Conservation (phyloP, 2,329 filamentous ascomycete genomes). For the Talaromyces funiculosus region DNA sequence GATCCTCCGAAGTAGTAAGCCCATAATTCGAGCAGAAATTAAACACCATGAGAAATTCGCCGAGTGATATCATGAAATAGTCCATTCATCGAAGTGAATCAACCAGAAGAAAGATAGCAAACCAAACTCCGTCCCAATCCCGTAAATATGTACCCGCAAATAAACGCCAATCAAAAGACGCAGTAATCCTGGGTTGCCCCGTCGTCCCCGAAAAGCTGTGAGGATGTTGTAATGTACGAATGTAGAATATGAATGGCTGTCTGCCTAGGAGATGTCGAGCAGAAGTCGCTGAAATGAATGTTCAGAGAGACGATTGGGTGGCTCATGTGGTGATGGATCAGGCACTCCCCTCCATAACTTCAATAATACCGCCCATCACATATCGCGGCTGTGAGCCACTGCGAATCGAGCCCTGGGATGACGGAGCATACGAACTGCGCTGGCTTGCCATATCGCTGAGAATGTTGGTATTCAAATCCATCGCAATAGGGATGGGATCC, state of each 20-base stretch:
- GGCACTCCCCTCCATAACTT: constrained; percentile 41
- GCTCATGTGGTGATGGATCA: constrained; percentile 15
- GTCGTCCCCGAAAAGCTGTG: neutral
- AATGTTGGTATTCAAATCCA: constrained; percentile 20
- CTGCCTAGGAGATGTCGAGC: neutral
- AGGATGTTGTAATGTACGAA: neutral
- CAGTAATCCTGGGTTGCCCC: neutral
- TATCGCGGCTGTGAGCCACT: constrained; percentile 25
- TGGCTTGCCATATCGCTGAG: constrained; percentile 15
- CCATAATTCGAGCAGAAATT: neutral
- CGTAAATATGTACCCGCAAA: constrained; percentile 4
- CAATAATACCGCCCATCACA: constrained; percentile 45
- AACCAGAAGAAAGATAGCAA: neutral
- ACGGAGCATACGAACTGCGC: constrained; percentile 13
- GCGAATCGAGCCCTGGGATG: constrained; percentile 9
- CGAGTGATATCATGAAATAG: constrained; percentile 14
- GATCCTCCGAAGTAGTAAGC: neutral
- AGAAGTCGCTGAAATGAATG: neutral
- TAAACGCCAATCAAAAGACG: constrained; percentile 5
- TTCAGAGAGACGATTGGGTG: neutral
- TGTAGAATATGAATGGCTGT: neutral
- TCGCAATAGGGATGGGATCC: constrained; percentile 26
- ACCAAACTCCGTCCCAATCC: constrained; percentile 1
- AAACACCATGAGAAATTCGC: constrained; percentile 10
- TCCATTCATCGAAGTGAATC: constrained; percentile 11